phyloP scores from a whole-genome alignment of 2,329 filamentous ascomycete genomes.

The Trichoderma sp. region DNA sequence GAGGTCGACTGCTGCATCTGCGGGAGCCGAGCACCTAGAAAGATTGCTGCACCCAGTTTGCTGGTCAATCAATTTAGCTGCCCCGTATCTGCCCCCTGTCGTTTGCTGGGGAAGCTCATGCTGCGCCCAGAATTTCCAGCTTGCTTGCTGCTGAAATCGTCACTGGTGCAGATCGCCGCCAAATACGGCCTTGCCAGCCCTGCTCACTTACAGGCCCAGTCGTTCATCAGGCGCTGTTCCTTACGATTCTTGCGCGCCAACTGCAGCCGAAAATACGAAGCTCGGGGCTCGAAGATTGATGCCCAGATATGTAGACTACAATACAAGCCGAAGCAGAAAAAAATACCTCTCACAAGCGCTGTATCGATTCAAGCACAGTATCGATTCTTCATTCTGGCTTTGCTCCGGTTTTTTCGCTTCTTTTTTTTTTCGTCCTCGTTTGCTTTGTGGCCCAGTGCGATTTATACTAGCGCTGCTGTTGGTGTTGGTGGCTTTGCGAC shows the following conservation, averaged over 20 bases:
- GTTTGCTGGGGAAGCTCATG: conserved; percentile 15
- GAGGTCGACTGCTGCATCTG: neutral
- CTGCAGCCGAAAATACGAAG: neutral
- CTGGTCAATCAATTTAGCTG: neutral
- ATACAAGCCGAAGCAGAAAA: neutral
- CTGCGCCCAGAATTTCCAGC: conserved; percentile 1
- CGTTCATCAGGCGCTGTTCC: conserved; percentile 13
- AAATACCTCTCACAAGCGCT: conserved; percentile 4
- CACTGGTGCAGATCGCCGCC: conserved; percentile 25
- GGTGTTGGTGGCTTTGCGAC: conserved; percentile 13
- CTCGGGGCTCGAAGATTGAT: neutral
- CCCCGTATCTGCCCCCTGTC: conserved; percentile 20
- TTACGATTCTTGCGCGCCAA: conserved; percentile 7
- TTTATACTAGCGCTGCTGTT: conserved; percentile 2
- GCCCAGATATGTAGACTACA: neutral
- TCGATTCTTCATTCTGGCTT: conserved; percentile 2
- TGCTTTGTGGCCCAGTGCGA: conserved; percentile 6
- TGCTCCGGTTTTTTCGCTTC: neutral
- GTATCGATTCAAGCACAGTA: conserved; percentile 15
- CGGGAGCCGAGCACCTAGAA: neutral
- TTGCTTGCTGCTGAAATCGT: conserved; percentile 21
- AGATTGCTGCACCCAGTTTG: neutral
- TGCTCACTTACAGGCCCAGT: neutral
- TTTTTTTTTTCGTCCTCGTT: neutral
- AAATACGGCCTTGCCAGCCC: conserved; percentile 1